Evolutionary conservation across 129 eudicot genomes (phyloP).

Genomic region (Tagetes patula): DNA sequence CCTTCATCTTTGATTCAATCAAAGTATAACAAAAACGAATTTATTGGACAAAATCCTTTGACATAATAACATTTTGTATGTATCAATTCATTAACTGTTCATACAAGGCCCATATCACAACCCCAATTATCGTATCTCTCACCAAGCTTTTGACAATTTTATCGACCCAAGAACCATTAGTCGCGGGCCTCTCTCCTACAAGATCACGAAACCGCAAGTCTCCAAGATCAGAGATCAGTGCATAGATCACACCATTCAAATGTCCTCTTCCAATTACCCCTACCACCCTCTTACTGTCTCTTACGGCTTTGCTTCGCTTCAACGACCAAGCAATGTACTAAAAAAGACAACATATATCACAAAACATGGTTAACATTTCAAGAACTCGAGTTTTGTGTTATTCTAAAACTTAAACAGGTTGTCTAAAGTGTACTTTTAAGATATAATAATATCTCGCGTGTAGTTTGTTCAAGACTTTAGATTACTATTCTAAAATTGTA

Average conservation of each 20-base stretch:
- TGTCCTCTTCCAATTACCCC: constrained; percentile 95
- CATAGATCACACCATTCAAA: constrained; percentile 85
- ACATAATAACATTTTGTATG: not conserved
- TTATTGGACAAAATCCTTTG: too few species aligned
- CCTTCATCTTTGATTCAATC: too few species aligned
- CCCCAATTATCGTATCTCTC: constrained; percentile 81
- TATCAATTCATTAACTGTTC: constrained; percentile 54
- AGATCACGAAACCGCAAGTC: constrained; percentile 83
- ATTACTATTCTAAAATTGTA: not conserved
- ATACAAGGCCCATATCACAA: constrained; percentile 70
- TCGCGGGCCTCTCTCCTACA: constrained; percentile 54
- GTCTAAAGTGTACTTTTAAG: not conserved
- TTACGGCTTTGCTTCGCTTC: constrained; percentile 96
- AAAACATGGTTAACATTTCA: not conserved
- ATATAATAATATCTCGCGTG: not conserved
- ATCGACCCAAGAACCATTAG: constrained; percentile 46
- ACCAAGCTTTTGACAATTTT: constrained; percentile 46
- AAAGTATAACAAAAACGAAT: too few species aligned
- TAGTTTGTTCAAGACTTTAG: not conserved
- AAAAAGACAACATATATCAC: not conserved
- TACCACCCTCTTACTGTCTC: constrained; percentile 71
- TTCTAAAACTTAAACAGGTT: not conserved
- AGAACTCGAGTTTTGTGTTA: constrained; percentile 1
- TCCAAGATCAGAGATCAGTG: constrained; percentile 74
- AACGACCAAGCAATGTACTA: constrained; percentile 96